Evolutionary conservation across 2,329 filamentous ascomycete genomes (phyloP), one percentile per base, ranked within the genome.

Genomic region (Pseudodiploospora longispora): DNA sequence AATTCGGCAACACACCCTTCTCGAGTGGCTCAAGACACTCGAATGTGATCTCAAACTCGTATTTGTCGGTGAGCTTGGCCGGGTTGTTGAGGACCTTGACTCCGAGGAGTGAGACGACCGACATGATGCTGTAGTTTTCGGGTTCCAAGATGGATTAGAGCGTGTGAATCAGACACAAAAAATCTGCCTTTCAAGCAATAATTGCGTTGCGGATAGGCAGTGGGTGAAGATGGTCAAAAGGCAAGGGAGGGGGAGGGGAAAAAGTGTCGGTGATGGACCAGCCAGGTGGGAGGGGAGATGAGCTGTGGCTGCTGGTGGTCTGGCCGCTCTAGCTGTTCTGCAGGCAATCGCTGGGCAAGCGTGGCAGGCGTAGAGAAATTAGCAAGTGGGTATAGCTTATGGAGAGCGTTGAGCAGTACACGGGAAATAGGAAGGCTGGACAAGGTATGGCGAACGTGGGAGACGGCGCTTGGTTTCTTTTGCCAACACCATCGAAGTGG

Each of bases 11-110:
- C 66, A 30, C 66, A 90, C 89, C 90, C 70, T 96, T 96, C 64
- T 95, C 87, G 34, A 98, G 78, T 55, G 85, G 80, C 72, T 98
- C 93, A 27, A 97, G 80, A 60, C 93, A 97, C 69, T 98, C 93
- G 52, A 98, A 98, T 12, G 93, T 98, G 65, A 98, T 97, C 69
- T 98, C 91, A 56, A 98, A 95, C 66, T 93, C 83, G 66, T 98
- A 98, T 43, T 88, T 82, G 64, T 91, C 86, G 58, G 82, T 85
- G 71, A 98, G 97, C 56, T 85, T 82, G 59, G 93, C 90, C 60
- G 93, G 93, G 72, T 98, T 98, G 79, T 98, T 97, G 64, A 89
- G 76, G 56, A 98, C 87, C 68, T 93, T 87, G 59, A 98, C 93
- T 61, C 91, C 91, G 55, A 98, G 80, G 48, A 98, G 82, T 55